Base-by-base conservation (phyloP, 768 basidiomycete genomes). In the Rubroboletus satanas region DNA sequence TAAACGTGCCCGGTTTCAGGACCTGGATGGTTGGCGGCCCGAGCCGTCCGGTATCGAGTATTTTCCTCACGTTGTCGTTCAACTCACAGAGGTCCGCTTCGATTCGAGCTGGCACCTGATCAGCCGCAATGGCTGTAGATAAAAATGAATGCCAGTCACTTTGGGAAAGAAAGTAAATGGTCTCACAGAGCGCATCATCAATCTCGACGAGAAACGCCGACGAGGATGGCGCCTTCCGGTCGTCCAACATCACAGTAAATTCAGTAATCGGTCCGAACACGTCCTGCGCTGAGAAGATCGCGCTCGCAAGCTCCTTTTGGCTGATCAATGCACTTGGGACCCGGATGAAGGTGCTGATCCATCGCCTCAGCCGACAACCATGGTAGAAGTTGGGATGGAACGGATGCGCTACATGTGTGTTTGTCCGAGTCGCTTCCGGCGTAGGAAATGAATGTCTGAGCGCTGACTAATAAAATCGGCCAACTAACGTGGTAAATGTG, bases 161-260 rank as follows among this genome's bases (percentile, higher is more conserved):
- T 2, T 26, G 3, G 23, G 41, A 4, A 4, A 28, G 7, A 23
- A 31, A 17, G 4, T 2, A 36, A 52, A 12, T 1, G 8, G 9
- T 41, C 54, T 23, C 44, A 55, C 53, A 32, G 32, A 54, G 47
- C 7, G 49, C 39, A 21, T 56, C 64, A 41, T 56, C 49, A 5
- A 55, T 41, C 51, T 58, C 59, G 35, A 66, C 49, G 36, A 58
- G 43, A 38, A 48, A 64, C 3, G 48, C 29, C 31, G 58, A 36
- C 4, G 52, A 51, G 1, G 23, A 4, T 8, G 53, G 51, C 36
- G 35, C 5, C 8, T 33, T 49, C 6, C 50, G 60, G 6, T 60
- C 47, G 8, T 66, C 66, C 17, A 58, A n/a, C 10, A 66, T 52
- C 17, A 54, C 52, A 5, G 63, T 58, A n/a, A 63, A 55, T 44